Conservation (phyloP, 2,329 filamentous ascomycete genomes). For the Emmonsia crescens region DNA sequence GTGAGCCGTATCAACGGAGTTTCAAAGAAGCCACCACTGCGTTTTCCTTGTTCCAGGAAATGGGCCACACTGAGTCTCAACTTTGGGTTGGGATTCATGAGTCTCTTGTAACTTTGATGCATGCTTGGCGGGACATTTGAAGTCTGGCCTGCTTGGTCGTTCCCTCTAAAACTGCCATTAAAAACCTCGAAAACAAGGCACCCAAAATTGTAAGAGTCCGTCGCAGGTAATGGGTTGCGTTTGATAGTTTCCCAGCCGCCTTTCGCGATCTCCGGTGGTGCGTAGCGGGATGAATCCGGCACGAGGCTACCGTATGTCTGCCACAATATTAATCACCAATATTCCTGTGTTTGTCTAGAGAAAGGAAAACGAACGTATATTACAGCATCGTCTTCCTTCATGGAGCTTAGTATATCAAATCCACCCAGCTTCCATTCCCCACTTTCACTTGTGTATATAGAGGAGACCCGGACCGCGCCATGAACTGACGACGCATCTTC, state of each 20-base stretch:
- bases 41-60: conserved; percentile 81
- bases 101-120: conserved; percentile 81
- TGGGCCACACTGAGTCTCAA: conserved; percentile 70
- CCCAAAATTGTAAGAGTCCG: conserved; percentile 82
- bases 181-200: conserved; percentile 82
- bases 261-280: conserved; percentile 74
- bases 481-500: conserved; percentile 86
- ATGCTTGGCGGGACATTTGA: conserved; percentile 79
- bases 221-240: conserved; percentile 64
- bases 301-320: conserved; percentile 79
- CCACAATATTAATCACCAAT: conserved; percentile 11
- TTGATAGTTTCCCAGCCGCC: conserved; percentile 89
- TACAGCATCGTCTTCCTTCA: conserved; percentile 90
- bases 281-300: conserved; percentile 73
- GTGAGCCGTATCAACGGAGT: conserved; percentile 85
- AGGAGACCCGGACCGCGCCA: conserved; percentile 72
- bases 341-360: conserved; percentile 1
- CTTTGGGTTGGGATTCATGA: conserved; percentile 84
- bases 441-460: conserved; percentile 87
- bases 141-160: conserved; percentile 72
- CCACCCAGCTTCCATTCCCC: conserved; percentile 96
- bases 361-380: conserved; percentile 55
- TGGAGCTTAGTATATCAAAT: conserved; percentile 84
- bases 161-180: conserved; percentile 67
- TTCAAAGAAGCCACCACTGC: conserved; percentile 79